phyloP scores from a whole-genome alignment of 306 rosid species.

The Rosa chinensis region DNA sequence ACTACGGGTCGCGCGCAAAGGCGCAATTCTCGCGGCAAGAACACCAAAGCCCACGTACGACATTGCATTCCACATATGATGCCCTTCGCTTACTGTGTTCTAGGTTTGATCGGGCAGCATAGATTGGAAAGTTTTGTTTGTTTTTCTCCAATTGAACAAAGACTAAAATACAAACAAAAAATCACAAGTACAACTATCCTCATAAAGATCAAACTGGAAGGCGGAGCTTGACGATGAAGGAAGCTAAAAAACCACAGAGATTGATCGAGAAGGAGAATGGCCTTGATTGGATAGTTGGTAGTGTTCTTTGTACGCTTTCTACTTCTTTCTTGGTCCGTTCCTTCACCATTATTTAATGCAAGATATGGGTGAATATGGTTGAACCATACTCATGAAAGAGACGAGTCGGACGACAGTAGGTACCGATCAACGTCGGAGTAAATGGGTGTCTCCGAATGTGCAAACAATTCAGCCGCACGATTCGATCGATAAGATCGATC shows the following conservation, averaged over 20 bases:
- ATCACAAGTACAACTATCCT: neutral
- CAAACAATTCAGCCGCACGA: conserved; percentile 8
- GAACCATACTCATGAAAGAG: neutral
- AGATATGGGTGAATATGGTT: conserved; percentile 1
- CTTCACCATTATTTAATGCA: neutral
- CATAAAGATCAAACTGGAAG: neutral
- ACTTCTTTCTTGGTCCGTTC: neutral
- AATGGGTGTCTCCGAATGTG: conserved; percentile 13
- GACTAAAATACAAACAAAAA: neutral
- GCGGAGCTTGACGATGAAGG: neutral
- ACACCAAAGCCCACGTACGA: neutral
- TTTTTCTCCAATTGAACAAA: no score
- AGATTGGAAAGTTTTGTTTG: no score
- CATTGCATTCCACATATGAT: neutral
- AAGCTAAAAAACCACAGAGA: neutral
- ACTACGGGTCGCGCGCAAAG: neutral
- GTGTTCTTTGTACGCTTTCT: neutral
- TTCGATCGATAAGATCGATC: conserved; percentile 8
- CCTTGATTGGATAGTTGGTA: neutral
- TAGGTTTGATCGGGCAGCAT: neutral
- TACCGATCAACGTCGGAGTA: neutral
- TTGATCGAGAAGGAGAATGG: neutral
- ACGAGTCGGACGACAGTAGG: neutral
- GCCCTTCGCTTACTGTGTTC: neutral
- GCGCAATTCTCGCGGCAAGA: neutral